Evolutionary conservation across 2,329 filamentous ascomycete genomes (phyloP), one percentile per base, ranked within the genome.

Genomic region (Mycosphaerella sp.): DNA sequence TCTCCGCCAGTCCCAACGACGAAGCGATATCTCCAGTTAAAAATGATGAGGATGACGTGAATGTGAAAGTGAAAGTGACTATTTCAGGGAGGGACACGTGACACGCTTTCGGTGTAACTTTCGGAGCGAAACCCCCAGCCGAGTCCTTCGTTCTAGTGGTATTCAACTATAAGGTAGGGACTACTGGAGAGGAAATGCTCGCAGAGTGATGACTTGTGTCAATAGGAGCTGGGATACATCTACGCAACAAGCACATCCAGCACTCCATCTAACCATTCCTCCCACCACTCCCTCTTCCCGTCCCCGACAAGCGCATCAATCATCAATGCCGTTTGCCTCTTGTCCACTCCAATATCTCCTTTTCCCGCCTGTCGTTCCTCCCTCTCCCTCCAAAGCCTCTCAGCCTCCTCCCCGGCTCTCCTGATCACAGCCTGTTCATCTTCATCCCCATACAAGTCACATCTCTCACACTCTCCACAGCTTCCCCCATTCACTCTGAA

Each of bases 401-500:
- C 74, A 0, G 74, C 74, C 44, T 49, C 62, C 53, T 72, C 67
- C 14, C 62, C 70, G 17, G 74, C 75, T 39, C 63, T 56, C 41
- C 66, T 61, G 3, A 76, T 64, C 3, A 69, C 70, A 25, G 59
- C 62, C 35, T 72, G 73, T 58, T 76, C 73, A 52, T 76, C 72
- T 60, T 76, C 74, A 3, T 72, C 70, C 1, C 70, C 65, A 59
- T 77, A 77, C 21, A 77, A 59, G 60, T 77, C 74, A 56, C 75
- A 77, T 53, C 71, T 70, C 37, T 84, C 83, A 71, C 93, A 97
- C 67, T 94, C 82, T 1, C 69, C 76, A 67, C 93, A 98, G 12
- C 77, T 75, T 12, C 80, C 79, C 43, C 90, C 89, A 0, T 86
- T 87, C 8, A 87, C 85, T 7, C 93, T 80, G 68, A 97, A 97